phyloP scores from a whole-genome alignment of 331 rosid genomes.

The Cydonia oblonga region DNA sequence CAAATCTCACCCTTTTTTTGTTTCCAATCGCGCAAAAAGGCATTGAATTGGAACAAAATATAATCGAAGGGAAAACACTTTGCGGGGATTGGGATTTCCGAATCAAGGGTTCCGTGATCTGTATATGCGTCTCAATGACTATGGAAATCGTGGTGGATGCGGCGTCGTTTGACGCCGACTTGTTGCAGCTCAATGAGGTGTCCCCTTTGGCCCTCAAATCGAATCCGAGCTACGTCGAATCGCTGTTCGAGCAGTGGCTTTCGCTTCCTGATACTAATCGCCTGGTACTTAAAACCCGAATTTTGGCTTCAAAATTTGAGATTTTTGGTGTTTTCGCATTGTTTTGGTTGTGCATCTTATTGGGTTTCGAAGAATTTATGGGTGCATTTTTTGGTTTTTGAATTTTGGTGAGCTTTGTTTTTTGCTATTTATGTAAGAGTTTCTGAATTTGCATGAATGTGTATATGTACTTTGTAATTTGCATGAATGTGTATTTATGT shows the following conservation, averaged over 20 bases:
- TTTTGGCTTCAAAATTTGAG: neutral
- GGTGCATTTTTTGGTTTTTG: neutral
- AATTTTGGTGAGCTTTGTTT: neutral
- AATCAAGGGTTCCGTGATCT: slow-evolving; percentile 32
- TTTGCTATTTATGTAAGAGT: neutral
- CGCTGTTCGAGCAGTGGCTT: slow-evolving; percentile 90
- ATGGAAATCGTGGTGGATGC: slow-evolving; percentile 73
- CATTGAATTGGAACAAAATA: neutral
- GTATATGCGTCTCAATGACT: slow-evolving; percentile 40
- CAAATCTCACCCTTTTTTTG: slow-evolving; percentile 1
- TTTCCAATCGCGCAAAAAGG: neutral
- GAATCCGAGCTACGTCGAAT: slow-evolving; percentile 53
- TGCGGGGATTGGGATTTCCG: slow-evolving; percentile 10
- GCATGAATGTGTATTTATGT: neutral
- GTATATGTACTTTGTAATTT: neutral
- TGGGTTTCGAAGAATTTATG: neutral
- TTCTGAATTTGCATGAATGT: neutral
- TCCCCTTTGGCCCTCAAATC: slow-evolving; percentile 74
- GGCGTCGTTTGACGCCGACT: slow-evolving; percentile 79
- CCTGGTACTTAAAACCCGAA: slow-evolving; percentile 36
- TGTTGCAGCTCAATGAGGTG: slow-evolving; percentile 80
- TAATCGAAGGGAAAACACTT: neutral
- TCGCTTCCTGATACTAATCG: slow-evolving; percentile 78
- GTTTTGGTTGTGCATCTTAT: neutral
- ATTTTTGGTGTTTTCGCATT: neutral